Conservation (phyloP, 345 rosid genomes). For the Syzygium aromaticum region DNA sequence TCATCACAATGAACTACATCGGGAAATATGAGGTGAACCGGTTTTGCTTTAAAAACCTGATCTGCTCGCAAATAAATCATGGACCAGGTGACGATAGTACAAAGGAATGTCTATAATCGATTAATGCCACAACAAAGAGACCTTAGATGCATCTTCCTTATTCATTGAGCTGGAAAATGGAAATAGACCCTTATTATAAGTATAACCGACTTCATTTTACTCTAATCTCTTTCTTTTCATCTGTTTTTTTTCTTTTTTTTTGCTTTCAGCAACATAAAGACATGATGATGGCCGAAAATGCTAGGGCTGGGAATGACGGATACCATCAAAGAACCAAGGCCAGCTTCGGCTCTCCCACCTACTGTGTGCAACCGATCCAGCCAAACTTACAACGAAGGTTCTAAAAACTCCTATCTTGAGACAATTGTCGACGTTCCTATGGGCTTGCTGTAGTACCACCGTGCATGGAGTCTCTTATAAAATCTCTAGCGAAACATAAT, state of each 20-base stretch:
- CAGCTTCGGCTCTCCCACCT: neutral
- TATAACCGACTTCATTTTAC: neutral
- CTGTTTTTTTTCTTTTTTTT: neutral
- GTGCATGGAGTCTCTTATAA: neutral
- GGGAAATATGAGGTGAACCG: neutral
- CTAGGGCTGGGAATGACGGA: neutral
- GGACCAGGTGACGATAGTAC: neutral
- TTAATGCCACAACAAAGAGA: neutral
- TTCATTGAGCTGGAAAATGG: neutral
- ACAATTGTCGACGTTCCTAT: too few relatives aligned
- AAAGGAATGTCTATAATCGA: neutral
- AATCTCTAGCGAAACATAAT: neutral
- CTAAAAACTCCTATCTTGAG: neutral
- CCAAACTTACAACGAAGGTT: neutral
- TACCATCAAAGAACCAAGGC: neutral
- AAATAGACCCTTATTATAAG: neutral
- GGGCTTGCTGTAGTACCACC: neutral
- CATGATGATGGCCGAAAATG: neutral
- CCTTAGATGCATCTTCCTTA: neutral
- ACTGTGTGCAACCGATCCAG: conserved; percentile 1
- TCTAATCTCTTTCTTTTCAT: neutral
- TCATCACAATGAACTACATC: neutral
- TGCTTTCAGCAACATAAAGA: neutral
- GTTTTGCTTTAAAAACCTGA: neutral
- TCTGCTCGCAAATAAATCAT: neutral